Conservation (phyloP, 2,329 filamentous ascomycete species). For the Ophidiomyces ophidiicola region DNA sequence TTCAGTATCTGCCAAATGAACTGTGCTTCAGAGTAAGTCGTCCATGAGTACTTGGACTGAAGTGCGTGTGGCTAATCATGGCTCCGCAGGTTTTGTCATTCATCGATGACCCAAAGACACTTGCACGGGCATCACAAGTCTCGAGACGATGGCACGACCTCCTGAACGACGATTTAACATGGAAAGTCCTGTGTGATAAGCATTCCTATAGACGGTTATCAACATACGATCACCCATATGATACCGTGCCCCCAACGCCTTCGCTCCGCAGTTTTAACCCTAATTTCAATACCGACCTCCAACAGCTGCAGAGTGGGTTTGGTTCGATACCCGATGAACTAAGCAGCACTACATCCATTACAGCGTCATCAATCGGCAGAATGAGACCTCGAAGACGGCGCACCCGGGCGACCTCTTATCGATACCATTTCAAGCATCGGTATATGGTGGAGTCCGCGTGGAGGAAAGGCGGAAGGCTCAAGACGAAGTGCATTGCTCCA, state of each 20-base stretch:
- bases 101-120: slow-evolving; percentile 88
- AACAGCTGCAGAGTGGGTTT: slow-evolving; percentile 3
- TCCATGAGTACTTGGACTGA: neutral
- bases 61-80: neutral
- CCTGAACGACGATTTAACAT: slow-evolving; percentile 90
- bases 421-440: slow-evolving; percentile 93
- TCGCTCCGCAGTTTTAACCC: slow-evolving; percentile 2
- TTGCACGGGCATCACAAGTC: slow-evolving; percentile 90
- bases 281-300: slow-evolving; percentile 7
- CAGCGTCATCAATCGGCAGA: slow-evolving; percentile 1
- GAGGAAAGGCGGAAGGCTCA: slow-evolving; percentile 78
- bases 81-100: slow-evolving; percentile 69
- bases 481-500: slow-evolving; percentile 78
- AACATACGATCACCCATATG: slow-evolving; percentile 31
- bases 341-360: slow-evolving; percentile 1
- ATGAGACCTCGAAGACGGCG: slow-evolving; percentile 32
- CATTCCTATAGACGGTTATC: slow-evolving; percentile 64
- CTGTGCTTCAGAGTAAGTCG: slow-evolving; percentile 68
- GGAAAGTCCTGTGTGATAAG: slow-evolving; percentile 94
- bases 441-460: slow-evolving; percentile 96
- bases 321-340: slow-evolving; percentile 3
- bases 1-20: slow-evolving; percentile 82
- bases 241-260: slow-evolving; percentile 36
- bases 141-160: slow-evolving; percentile 88
- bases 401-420: slow-evolving; percentile 67